Evolutionary conservation across 441 rosid genomes (phyloP), one percentile per base, ranked within the genome.

Genomic region (Adansonia grandidieri): DNA sequence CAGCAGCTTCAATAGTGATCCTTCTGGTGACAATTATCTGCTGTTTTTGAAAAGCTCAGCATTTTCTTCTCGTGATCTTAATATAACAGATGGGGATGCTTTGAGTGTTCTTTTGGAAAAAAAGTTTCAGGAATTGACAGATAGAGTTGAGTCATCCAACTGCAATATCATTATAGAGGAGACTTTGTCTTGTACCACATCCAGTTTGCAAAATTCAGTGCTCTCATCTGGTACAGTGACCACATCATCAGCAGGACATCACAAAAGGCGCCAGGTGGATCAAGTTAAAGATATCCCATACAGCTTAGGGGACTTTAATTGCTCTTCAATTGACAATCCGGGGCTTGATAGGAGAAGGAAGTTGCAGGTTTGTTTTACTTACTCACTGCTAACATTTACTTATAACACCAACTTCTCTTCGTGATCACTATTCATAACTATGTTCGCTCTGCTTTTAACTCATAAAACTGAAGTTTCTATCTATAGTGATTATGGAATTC

Each of bases 41-140:
- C 64, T 57, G 14, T 65, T 44, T 77, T 75, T 71, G 19, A 82
- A 70, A 75, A 77, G 77, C 32, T 75, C 76, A 6, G 47, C 79
- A 22, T 76, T 77, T 61, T 76, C 80, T 71, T 82, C 89, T 73
- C 82, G 83, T 67, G 80, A 86, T 79, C 73, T 83, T 37, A 89
- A 81, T 81, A 76, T 77, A 22, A 85, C 87, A 19, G 87, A 81
- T 28, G 80, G 89, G 65, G 92, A 89, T 81, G 83, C 91, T 75
- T 79, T 91, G 80, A 88, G 90, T 72, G 73, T 78, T 82, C 89
- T 96, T 79, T 79, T 96, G 91, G 98, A 89, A 54, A 87, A 91
- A 75, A 94, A 94, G 86, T 88, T 94, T 51, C 82, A 81, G 73
- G 98, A 96, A 82, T 77, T 93, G 80, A 80, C 95, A 28, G 78